Conservation (phyloP, 169 alveolate genomes). For the Toxoplasma gondii region DNA sequence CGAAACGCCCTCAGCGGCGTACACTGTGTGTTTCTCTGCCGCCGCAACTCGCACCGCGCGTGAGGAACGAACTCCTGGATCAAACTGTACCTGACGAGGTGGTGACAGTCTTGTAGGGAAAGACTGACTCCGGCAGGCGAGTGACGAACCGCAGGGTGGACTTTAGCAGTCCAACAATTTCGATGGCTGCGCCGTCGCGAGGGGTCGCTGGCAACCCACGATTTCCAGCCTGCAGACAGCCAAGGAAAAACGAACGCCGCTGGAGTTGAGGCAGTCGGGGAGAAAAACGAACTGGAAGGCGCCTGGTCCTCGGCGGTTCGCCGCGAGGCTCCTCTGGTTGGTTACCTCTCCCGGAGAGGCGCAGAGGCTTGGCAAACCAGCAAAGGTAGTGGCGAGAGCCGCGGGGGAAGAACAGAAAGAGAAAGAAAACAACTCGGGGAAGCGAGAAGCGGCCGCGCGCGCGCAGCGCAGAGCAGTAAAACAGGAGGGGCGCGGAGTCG, state of each 20-base stretch:
- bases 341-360: too few relatives aligned
- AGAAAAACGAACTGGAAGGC: neutral
- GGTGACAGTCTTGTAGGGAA: constrained; percentile 78
- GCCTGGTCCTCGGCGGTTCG: too few relatives aligned
- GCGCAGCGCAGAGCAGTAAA: neutral
- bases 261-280: neutral
- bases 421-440: too few relatives aligned
- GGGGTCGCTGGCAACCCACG: constrained; percentile 88
- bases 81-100: constrained; percentile 69
- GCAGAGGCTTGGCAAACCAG: too few relatives aligned
- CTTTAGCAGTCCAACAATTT: constrained; percentile 88
- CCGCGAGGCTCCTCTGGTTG: too few relatives aligned
- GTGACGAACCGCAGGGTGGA: constrained; percentile 82
- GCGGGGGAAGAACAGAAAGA: too few relatives aligned
- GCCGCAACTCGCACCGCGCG: too few relatives aligned
- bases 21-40: too few relatives aligned
- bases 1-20: too few relatives aligned
- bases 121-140: constrained; percentile 73
- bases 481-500: neutral
- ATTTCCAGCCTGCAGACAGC: constrained; percentile 72
- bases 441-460: too few relatives aligned
- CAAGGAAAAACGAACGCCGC: neutral
- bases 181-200: constrained; percentile 96
- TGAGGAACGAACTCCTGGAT: neutral
- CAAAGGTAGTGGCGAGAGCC: too few relatives aligned